Conservation (phyloP, 2,329 filamentous ascomycete genomes). For the Cladosporium sp. region DNA sequence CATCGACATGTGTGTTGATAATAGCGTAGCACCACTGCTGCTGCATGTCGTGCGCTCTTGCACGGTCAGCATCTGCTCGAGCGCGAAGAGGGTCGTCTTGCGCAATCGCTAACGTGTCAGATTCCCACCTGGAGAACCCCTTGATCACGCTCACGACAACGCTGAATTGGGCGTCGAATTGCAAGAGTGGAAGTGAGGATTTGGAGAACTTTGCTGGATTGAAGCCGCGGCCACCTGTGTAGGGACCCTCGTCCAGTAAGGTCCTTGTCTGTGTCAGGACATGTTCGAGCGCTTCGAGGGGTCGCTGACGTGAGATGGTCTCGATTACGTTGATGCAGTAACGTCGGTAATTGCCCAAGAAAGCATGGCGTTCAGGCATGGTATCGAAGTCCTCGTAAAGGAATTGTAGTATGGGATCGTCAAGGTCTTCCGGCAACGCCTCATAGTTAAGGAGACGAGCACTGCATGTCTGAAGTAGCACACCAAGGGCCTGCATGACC, state of each 20-base stretch:
- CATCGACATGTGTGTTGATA: conserved; percentile 66
- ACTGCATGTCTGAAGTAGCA: conserved; percentile 77
- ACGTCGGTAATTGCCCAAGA: conserved; percentile 89
- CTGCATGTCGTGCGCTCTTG: conserved; percentile 40
- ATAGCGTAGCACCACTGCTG: conserved; percentile 68
- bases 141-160: conserved; percentile 85
- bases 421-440: conserved; percentile 72
- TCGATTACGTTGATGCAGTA: conserved; percentile 89
- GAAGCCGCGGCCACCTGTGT: conserved; percentile 65
- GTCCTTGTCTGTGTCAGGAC: conserved; percentile 76
- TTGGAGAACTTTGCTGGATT: conserved; percentile 54
- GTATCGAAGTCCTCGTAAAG: conserved; percentile 94
- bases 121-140: conserved; percentile 79
- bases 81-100: conserved; percentile 46
- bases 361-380: conserved; percentile 86
- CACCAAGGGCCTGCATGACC: conserved; percentile 61
- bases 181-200: conserved; percentile 66
- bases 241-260: conserved; percentile 66
- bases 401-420: conserved; percentile 75
- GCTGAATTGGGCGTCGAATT: conserved; percentile 82
- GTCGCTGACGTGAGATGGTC: conserved; percentile 73
- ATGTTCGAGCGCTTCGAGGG: conserved; percentile 80
- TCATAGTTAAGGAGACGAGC: conserved; percentile 84
- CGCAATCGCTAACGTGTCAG: conserved; percentile 30
- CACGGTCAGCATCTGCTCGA: conserved; percentile 56